Evolutionary conservation across 2,329 filamentous ascomycete genomes (phyloP).

Genomic region (Pezicula carpinea): DNA sequence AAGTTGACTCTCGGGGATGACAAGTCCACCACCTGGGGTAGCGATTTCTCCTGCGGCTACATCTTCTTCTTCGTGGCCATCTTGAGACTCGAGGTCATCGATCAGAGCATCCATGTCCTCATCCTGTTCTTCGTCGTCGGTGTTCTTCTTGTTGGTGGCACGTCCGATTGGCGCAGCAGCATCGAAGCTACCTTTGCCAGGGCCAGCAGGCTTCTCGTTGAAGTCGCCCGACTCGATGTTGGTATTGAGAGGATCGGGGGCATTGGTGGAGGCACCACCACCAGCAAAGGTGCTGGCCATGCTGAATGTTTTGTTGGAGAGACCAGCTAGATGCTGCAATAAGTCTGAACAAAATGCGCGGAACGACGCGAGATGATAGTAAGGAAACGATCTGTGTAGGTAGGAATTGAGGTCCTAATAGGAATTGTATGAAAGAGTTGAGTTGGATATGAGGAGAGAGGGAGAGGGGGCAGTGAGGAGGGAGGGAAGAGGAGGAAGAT

Average conservation of each 20-base stretch:
- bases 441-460: too few species aligned
- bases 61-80: constrained; percentile 63
- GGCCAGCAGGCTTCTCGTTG: constrained; percentile 51
- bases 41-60: constrained; percentile 49
- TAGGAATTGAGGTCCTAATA: too few species aligned
- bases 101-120: constrained; percentile 85
- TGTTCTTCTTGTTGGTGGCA: constrained; percentile 16
- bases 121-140: constrained; percentile 64
- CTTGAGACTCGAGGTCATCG: constrained; percentile 78
- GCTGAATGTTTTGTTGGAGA: constrained; percentile 7
- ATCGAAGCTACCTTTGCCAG: constrained; percentile 13
- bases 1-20: constrained; percentile 69
- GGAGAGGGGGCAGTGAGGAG: constrained; percentile 1
- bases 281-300: constrained; percentile 21
- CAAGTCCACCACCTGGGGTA: constrained; percentile 49
- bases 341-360: constrained; percentile 1
- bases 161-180: constrained; percentile 8
- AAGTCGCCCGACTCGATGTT: constrained; percentile 61
- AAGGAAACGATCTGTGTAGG: constrained; percentile 6
- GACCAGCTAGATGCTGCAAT: constrained; percentile 12
- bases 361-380: background rate
- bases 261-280: constrained; percentile 6
- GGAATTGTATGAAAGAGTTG: too few species aligned
- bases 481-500: constrained; percentile 1
- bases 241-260: constrained; percentile 44